Evolutionary conservation across 176 grass and related monocot genomes (phyloP), one percentile per base, ranked within the genome.

Genomic region (Miscanthus lutarioriparius): DNA sequence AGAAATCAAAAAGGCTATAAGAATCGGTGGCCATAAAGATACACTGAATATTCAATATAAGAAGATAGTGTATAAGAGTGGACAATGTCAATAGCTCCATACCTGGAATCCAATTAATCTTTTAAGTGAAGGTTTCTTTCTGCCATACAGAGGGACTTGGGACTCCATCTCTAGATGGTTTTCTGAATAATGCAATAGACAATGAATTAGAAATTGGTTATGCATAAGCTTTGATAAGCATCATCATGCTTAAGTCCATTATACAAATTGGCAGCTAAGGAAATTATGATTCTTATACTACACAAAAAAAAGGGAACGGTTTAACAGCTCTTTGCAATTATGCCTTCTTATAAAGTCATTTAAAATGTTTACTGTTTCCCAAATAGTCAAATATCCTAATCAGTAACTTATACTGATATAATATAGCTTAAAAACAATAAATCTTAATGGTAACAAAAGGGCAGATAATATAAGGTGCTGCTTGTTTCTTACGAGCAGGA

Each of bases 51-150:
- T 75, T 26, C 16, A 20, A 73, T 54, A 67, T 7, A 80, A 53
- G 9, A 77, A 65, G n/a, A 86, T 33, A 26, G 20, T 66, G 38
- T n/a, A 72, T 43, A 38, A 53, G 23, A 13, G 13, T 76, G 40
- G 10, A 54, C n/a, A 39, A 69, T 15, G 43, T 47, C 7, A 40
- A 25, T 44, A 82, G 19, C 36, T 77, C 61, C 26, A 27, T 95
- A 98, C 93, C 91, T 98, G 93, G 75, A 98, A 93, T 63, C 93
- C 89, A 28, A 92, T 87, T 70, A 98, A 91, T 90, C 91, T 95
- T 85, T 95, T 98, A 63, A 87, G 91, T 32, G 85, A 89, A 78
- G 91, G 91, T 82, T 96, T 98, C 89, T 89, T 95, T 82, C 89
- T 92, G n/a, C 96, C 93, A 74, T 92, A 87, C 53, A 93, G 85